Evolutionary conservation across 176 grass and related monocot genomes (phyloP).

Genomic region (Eremochloa ophiuroides): DNA sequence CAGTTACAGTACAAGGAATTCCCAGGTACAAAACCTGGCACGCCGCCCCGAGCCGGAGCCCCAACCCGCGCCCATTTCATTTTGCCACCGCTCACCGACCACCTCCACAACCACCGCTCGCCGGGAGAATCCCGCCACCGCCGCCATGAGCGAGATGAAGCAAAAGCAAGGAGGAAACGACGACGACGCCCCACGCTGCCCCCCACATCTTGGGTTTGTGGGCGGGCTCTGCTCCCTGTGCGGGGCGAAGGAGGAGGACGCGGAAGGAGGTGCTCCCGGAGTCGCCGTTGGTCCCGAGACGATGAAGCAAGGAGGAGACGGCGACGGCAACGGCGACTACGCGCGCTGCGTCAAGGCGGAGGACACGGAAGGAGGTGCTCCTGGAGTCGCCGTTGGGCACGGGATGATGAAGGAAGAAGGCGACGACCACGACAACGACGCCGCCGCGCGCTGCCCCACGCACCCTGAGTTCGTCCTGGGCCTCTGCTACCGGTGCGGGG

Average conservation of each 20-base stretch:
- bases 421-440: background rate
- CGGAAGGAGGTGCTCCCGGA: background rate
- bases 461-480: background rate
- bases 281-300: background rate
- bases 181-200: background rate
- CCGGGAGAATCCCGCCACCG: background rate
- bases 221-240: background rate
- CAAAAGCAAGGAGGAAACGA: background rate
- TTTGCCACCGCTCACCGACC: background rate
- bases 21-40: background rate
- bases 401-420: background rate
- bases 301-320: background rate
- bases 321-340: background rate
- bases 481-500: background rate
- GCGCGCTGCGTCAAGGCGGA: background rate
- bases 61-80: background rate
- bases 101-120: background rate
- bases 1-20: background rate
- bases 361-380: background rate
- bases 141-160: background rate
- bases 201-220: background rate
- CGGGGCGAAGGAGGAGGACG: background rate
- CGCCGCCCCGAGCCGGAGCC: no score
- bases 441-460: background rate
- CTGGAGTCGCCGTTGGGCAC: background rate